Base-by-base conservation (phyloP, 768 basidiomycete species). In the Trametes cinnabarina region DNA sequence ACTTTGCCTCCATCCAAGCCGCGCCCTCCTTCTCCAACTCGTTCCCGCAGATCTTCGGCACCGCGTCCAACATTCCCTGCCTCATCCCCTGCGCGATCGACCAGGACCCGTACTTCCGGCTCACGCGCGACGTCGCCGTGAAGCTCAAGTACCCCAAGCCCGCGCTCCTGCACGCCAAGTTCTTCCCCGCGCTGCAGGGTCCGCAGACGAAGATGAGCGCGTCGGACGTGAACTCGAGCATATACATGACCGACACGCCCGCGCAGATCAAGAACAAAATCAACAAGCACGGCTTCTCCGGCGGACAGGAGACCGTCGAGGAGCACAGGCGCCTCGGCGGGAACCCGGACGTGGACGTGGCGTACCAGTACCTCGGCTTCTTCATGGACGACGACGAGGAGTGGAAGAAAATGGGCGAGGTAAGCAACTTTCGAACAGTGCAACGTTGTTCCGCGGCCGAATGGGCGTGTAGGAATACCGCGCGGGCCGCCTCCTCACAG, bases 151-250 rank as follows among this genome's bases (percentile, higher is more conserved):
- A 96, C 76, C 93, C 88, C 41, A 99, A 99, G 72, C 97, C 97
- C 2, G 76, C 90, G 2, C 82, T 98, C 23, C 76, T 99, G 47
- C 94, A 98, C 73, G 83, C 95, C 46, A 96, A 96, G 69, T 99
- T 99, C 81, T 96, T 99, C 77, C 97, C 97, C 11, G 95, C 97
- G 4, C 81, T 99, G 10, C 96, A 98, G 73, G 97, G 97, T 41
- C 91, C 97, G 2, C 94, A 97, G 73, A 96, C 94, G 34, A 99
- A 99, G 77, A 99, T 99, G 97, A 97, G 94, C 71, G 97, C 97
- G 4, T 94, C 92, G 48, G 89, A 96, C 72, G 78, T 85, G 20
- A 96, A 94, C 74, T 91, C 88, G 63, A 91, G 91, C 63, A 95
- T 99, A 64, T 98, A 82, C 78, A 98, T 99, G 96, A 92, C 81